Conservation (phyloP, 257 asterid genomes). For the Galeopsis tetrahit region DNA sequence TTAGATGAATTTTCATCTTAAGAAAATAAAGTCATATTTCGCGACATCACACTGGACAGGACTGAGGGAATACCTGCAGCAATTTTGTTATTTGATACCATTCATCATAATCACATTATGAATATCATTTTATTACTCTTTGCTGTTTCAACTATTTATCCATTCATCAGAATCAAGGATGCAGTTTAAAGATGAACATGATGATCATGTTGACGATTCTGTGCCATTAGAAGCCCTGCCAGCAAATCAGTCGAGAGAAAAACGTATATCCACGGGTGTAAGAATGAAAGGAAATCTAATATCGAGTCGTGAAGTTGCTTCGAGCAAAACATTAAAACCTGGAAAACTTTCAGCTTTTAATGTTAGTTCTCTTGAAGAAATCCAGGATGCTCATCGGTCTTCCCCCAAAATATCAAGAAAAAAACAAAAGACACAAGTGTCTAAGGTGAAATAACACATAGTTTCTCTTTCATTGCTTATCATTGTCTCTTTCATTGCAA, state of each 20-base stretch:
- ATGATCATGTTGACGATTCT: constrained; percentile 76
- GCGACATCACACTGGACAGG: not conserved
- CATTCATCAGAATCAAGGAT: constrained; percentile 43
- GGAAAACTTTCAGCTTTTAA: constrained; percentile 56
- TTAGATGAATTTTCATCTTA: constrained; percentile 1
- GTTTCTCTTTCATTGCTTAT: constrained; percentile 28
- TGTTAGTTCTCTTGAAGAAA: constrained; percentile 57
- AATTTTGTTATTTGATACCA: constrained; percentile 5
- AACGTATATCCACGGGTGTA: constrained; percentile 55
- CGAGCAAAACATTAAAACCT: constrained; percentile 59
- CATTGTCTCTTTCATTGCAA: constrained; percentile 23
- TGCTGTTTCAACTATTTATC: constrained; percentile 34
- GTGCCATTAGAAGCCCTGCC: constrained; percentile 59
- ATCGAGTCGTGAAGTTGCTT: constrained; percentile 60
- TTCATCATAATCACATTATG: constrained; percentile 27
- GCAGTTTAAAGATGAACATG: constrained; percentile 59
- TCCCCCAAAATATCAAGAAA: constrained; percentile 52
- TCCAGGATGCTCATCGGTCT: constrained; percentile 50
- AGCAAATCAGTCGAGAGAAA: constrained; percentile 57
- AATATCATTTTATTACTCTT: constrained; percentile 10
- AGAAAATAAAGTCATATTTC: constrained; percentile 4
- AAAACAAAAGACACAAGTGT: constrained; percentile 50
- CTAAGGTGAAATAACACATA: constrained; percentile 55
- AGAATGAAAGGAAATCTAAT: constrained; percentile 58
- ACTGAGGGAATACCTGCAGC: constrained; percentile 6